phyloP scores from a whole-genome alignment of 2,329 filamentous ascomycete genomes.

The Exophiala bonariae region DNA sequence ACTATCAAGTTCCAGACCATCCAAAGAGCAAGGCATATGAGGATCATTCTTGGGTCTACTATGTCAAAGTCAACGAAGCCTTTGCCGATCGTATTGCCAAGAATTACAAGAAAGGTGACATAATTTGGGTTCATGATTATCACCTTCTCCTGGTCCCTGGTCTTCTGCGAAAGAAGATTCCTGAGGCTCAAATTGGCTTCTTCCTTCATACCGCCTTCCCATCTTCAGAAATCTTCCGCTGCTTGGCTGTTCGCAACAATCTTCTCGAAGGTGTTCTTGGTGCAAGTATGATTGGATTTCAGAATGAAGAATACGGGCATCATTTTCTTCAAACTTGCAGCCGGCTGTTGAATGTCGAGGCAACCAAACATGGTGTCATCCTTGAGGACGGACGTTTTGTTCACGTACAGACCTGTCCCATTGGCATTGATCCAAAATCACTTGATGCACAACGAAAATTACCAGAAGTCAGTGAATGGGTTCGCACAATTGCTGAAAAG shows the following conservation, averaged over 20 bases:
- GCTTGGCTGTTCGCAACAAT: conserved; percentile 80
- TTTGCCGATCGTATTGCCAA: conserved; percentile 89
- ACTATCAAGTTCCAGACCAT: conserved; percentile 97
- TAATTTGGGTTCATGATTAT: conserved; percentile 95
- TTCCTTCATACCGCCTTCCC: conserved; percentile 95
- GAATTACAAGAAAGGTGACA: conserved; percentile 90
- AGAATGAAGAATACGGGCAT: conserved; percentile 87
- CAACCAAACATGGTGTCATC: conserved; percentile 82
- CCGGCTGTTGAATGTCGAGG: conserved; percentile 84
- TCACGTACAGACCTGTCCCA: conserved; percentile 80
- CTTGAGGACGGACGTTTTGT: conserved; percentile 84
- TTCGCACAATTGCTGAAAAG: conserved; percentile 75
- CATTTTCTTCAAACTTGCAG: conserved; percentile 97
- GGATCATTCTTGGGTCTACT: conserved; percentile 95
- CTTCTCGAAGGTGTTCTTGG: conserved; percentile 90
- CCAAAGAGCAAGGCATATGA: conserved; percentile 98
- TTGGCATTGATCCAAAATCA: conserved; percentile 84
- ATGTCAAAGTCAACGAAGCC: conserved; percentile 86
- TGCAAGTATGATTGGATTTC: conserved; percentile 88
- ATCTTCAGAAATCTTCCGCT: conserved; percentile 93
- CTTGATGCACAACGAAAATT: conserved; percentile 71
- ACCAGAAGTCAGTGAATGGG: conserved; percentile 73
- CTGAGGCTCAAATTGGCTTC: conserved; percentile 93
- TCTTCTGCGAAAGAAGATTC: conserved; percentile 82
- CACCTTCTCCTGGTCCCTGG: conserved; percentile 84